Conservation (phyloP, 257 asterid genomes). For the Pogostemon cablin region DNA sequence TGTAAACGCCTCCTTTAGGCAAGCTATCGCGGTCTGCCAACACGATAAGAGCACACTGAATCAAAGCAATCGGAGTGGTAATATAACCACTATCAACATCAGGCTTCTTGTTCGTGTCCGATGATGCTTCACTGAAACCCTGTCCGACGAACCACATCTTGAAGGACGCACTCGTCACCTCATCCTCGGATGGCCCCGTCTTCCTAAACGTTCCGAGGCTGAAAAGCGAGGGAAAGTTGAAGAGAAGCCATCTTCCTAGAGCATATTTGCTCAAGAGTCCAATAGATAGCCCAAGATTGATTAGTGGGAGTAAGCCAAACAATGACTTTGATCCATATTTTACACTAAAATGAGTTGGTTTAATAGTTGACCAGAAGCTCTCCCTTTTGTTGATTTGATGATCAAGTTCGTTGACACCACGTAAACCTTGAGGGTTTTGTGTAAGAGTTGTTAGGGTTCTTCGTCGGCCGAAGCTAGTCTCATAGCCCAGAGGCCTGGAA, state of each 20-base stretch:
- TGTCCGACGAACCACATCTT: slow-evolving; percentile 96
- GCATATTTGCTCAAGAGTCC: slow-evolving; percentile 51
- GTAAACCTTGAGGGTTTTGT: slow-evolving; percentile 66
- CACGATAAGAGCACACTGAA: slow-evolving; percentile 75
- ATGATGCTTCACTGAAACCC: slow-evolving; percentile 57
- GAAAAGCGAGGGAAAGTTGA: slow-evolving; percentile 65
- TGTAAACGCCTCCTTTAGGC: slow-evolving; percentile 83
- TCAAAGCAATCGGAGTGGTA: slow-evolving; percentile 73
- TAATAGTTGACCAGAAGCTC: slow-evolving; percentile 67
- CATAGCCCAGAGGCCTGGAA: slow-evolving; percentile 82
- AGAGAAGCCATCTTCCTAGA: slow-evolving; percentile 69
- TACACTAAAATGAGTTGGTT: slow-evolving; percentile 77
- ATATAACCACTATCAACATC: slow-evolving; percentile 88
- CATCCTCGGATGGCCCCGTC: slow-evolving; percentile 84
- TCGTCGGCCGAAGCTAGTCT: slow-evolving; percentile 87
- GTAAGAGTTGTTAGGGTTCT: slow-evolving; percentile 63
- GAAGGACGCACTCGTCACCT: slow-evolving; percentile 73
- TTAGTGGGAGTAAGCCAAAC: slow-evolving; percentile 52
- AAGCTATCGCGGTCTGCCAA: slow-evolving; percentile 56
- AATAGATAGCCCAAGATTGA: slow-evolving; percentile 52
- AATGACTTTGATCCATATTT: slow-evolving; percentile 59
- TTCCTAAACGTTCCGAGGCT: slow-evolving; percentile 73
- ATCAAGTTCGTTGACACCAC: slow-evolving; percentile 60
- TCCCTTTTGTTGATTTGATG: slow-evolving; percentile 54
- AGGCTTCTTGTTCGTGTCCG: slow-evolving; percentile 51